phyloP scores from a whole-genome alignment of 176 grass and related monocot species.

The Rhynchospora breviuscula region DNA sequence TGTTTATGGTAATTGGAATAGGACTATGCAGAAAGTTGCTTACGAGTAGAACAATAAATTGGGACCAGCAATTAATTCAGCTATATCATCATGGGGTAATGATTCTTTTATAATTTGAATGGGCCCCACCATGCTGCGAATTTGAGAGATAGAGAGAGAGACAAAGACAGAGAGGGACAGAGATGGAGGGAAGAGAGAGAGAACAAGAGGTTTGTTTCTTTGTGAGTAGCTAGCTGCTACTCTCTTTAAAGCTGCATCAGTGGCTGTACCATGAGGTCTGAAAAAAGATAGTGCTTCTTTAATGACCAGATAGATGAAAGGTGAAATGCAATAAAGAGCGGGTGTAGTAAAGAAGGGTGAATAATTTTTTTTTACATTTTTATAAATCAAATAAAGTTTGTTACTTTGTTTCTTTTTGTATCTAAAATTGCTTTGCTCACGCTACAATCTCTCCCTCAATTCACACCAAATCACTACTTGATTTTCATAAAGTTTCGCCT shows the following conservation, averaged over 20 bases:
- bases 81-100: conserved; percentile 31
- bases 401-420: conserved; percentile 4
- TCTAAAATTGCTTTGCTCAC: conserved; percentile 8
- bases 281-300: conserved; percentile 23
- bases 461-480: background rate
- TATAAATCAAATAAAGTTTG: background rate
- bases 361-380: background rate
- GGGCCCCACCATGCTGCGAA: background rate
- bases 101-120: conserved; percentile 31
- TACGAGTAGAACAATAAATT: conserved; percentile 1
- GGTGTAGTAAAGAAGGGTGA: background rate
- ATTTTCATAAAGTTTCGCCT: background rate
- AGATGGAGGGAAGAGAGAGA: background rate
- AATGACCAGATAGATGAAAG: conserved; percentile 20
- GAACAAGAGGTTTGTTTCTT: conserved; percentile 16
- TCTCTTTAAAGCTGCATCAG: conserved; percentile 30
- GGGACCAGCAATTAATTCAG: conserved; percentile 29
- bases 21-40: background rate
- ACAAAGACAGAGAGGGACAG: background rate
- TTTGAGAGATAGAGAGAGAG: background rate
- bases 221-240: conserved; percentile 1
- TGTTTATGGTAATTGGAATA: conserved; percentile 8
- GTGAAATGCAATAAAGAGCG: conserved; percentile 7
- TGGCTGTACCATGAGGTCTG: conserved; percentile 18
- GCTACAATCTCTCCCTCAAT: background rate